Evolutionary conservation across 257 asterid genomes (phyloP), one percentile per base, ranked within the genome.

Genomic region (Solanum piurae): DNA sequence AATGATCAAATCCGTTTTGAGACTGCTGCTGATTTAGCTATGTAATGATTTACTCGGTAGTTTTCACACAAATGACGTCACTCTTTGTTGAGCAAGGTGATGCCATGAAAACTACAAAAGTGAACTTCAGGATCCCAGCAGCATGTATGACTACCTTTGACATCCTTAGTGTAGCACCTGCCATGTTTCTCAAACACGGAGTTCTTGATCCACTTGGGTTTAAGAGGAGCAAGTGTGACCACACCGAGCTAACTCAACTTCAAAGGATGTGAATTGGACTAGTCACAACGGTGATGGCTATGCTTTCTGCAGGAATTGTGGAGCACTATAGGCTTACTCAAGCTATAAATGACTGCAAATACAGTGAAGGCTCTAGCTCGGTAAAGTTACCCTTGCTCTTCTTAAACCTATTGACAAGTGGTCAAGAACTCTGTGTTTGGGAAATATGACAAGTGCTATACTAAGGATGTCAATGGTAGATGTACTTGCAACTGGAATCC

Each of bases 91-190:
- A 95, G 86, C 99, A 97, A 95, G 83, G 83, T 36, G 55, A 74
- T 74, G 83, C 52, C 52, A 37, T 74, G 83, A 37, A 74, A 21
- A 74, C 98, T 6, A 75, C 76, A 21, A 46, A 93, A 23, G 91
- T 93, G 38, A 91, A 90, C 94, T 97, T 97, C 93, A 86, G 93
- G 29, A 93, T 97, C 88, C 99, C 99, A 0, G 93, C 98, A 4
- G 98, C 99, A 9, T 93, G 98, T 90, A 95, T 95, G 99, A 95
- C 98, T 3, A 92, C 94, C 94, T 97, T 97, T 66, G 98, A 97
- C 90, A 95, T 95, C 87, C 89, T 95, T 58, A 93, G 98, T 27
- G 98, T 95, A 0, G 99, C 98, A 42, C 58, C 89, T 12, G 91
- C 94, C 93, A 97, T 97, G 79, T 97, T 97, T 94, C 89, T 97